phyloP scores from a whole-genome alignment of 1,284 basidiomycete species.

The Agaricales sp. region DNA sequence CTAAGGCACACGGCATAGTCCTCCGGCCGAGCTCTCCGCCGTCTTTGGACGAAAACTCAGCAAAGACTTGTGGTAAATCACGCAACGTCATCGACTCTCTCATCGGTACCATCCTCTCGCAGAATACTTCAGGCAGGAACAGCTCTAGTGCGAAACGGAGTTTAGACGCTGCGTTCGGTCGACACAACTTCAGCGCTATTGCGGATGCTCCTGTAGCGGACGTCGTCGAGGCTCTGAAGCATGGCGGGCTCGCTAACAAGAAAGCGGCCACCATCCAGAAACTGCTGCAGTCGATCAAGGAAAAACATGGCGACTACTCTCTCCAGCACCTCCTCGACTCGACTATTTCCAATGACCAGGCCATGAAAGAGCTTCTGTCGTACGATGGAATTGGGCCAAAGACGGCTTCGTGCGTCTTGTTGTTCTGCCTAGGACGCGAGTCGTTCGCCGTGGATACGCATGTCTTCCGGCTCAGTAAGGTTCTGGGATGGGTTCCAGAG shows the following conservation, averaged over 20 bases:
- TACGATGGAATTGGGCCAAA: constrained; percentile 71
- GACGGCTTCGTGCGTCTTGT: constrained; percentile 67
- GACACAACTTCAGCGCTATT: constrained; percentile 51
- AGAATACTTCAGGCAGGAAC: constrained; percentile 63
- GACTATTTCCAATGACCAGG: constrained; percentile 38
- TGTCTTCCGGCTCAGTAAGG: constrained; percentile 53
- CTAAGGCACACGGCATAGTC: constrained; percentile 10
- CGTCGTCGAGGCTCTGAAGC: constrained; percentile 52
- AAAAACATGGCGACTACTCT: constrained; percentile 44
- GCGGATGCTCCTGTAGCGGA: constrained; percentile 36
- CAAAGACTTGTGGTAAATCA: constrained; percentile 42
- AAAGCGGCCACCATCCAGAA: constrained; percentile 63
- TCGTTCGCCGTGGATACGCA: constrained; percentile 77
- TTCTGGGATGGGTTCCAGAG: constrained; percentile 62
- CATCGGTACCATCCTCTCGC: constrained; percentile 63
- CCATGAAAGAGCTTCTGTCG: constrained; percentile 61
- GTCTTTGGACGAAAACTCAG: constrained; percentile 26
- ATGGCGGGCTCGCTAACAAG: constrained; percentile 66
- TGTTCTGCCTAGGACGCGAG: constrained; percentile 67
- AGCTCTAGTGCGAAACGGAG: constrained; percentile 51
- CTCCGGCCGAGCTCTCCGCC: not conserved
- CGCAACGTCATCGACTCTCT: constrained; percentile 64
- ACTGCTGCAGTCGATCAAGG: constrained; percentile 39
- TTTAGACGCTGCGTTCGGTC: constrained; percentile 50
- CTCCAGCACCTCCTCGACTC: constrained; percentile 41